phyloP scores from a whole-genome alignment of 352 stramenopile genomes.

The Phytophthora pluvialis region DNA sequence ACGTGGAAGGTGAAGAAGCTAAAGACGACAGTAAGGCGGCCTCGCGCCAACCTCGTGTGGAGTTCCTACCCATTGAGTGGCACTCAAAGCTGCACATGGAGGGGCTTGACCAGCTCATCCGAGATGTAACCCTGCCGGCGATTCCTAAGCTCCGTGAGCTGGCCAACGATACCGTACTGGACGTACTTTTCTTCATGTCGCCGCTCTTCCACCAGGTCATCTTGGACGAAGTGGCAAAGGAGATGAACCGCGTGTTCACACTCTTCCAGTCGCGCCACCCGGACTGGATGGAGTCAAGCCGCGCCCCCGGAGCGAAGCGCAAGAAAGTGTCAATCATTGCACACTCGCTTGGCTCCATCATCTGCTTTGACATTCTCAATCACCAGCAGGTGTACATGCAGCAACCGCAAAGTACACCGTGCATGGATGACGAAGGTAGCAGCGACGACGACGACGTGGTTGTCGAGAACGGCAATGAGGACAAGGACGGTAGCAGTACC shows the following conservation, averaged over 20 bases:
- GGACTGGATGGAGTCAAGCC: slow-evolving; percentile 44
- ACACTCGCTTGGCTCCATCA: slow-evolving; percentile 91
- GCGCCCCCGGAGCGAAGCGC: slow-evolving; percentile 25
- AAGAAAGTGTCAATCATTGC: slow-evolving; percentile 90
- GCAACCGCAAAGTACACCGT: slow-evolving; percentile 28
- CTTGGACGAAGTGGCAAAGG: slow-evolving; percentile 88
- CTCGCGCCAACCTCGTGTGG: slow-evolving; percentile 45
- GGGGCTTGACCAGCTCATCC: slow-evolving; percentile 70
- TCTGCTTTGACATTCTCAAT: slow-evolving; percentile 92
- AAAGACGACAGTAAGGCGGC: slow-evolving; percentile 12
- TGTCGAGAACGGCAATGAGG: slow-evolving; percentile 25
- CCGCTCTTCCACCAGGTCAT: slow-evolving; percentile 93
- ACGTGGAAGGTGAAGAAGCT: slow-evolving; percentile 22
- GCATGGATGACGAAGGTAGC: slow-evolving; percentile 46
- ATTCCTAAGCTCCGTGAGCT: slow-evolving; percentile 93
- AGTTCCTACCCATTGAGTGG: slow-evolving; percentile 89
- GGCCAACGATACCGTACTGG: slow-evolving; percentile 93
- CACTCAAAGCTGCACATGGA: slow-evolving; percentile 88
- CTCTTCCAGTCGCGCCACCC: slow-evolving; percentile 75
- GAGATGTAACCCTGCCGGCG: slow-evolving; percentile 75
- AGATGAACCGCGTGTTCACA: slow-evolving; percentile 91
- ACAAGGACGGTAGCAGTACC: slow-evolving; percentile 21
- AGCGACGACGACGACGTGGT: slow-evolving; percentile 43
- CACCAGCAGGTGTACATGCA: slow-evolving; percentile 63
- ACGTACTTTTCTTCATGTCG: slow-evolving; percentile 94